Base-by-base conservation (phyloP, 345 rosid genomes). In the Pugionium dolabratum region DNA sequence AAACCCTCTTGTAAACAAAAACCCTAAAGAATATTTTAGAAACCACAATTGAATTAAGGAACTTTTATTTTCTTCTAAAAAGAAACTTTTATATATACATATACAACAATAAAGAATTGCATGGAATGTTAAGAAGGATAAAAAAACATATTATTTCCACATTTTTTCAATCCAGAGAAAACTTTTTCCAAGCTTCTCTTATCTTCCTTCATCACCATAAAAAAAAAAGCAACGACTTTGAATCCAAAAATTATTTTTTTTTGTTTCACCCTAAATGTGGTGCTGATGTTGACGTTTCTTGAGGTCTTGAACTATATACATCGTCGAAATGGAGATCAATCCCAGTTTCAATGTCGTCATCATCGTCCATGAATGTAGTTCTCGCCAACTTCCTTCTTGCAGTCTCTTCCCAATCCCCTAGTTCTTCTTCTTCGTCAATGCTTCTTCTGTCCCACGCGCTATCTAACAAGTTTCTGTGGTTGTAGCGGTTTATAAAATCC, bases 271-370 rank as follows among this genome's bases (percentile, higher is more conserved):
- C 63, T 54, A 67, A 67, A 53, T 66, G 55, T 36, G 62, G 62
- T 59, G 50, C 35, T 66, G 73, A 67, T 49, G 71, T 57, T 66
- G 77, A 72, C 59, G 81, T 82, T 67, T 80, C 80, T 3, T 85
- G 91, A 18, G 88, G 89, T 68, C 78, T 77, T 80, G 65, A 62
- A 64, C 83, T 81, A 73, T 83, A 94, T 65, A 94, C 64, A 72
- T 90, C 91, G 55, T 78, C 97, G 55, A 94, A 94, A 75, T 90
- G 91, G 37, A 94, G 96, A 75, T 69, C 79, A 36, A 86, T 35
- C 37, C 83, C 84, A 2, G 59, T 80, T 75, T 85, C 95, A 48
- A 84, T 72, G 78, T 86, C 90, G 7, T 67, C 65, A 27, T 79
- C 45, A 37, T 61, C 67, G 18, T 58, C 88, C 75, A 74, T 53